Percentiles rank a stretch among this genome's conserved stretches.
Evolutionary conservation across 805 yeast genomes (phyloP).

Genomic region (Nakazawaea anatomiae): DNA sequence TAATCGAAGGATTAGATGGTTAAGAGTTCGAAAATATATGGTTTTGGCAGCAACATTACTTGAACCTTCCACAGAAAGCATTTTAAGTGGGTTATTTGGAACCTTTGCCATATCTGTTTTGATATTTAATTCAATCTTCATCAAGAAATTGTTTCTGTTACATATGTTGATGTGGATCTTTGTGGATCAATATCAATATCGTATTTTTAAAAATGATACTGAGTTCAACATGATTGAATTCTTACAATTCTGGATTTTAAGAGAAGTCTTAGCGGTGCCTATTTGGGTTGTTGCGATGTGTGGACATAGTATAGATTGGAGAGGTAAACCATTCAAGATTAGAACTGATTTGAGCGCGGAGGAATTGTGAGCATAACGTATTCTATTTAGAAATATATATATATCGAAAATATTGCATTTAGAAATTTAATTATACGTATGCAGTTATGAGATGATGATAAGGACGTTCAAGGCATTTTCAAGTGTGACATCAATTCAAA

Average conservation of each 20-base stretch:
- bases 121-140: slow-evolving; percentile 29
- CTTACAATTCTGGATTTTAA: slow-evolving; percentile 50
- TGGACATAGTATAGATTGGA: slow-evolving; percentile 74
- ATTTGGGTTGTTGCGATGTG: slow-evolving; percentile 77
- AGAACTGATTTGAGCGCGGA: slow-evolving; percentile 74
- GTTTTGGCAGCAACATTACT: slow-evolving; percentile 77
- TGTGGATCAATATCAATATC: slow-evolving; percentile 58
- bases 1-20: slow-evolving; percentile 73
- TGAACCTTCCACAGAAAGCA: slow-evolving; percentile 81
- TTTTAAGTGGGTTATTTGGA: slow-evolving; percentile 64
- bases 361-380: slow-evolving; percentile 23
- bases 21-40: slow-evolving; percentile 83
- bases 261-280: slow-evolving; percentile 76
- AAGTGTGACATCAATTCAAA: too few relatives aligned
- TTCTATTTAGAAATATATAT: too few relatives aligned
- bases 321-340: slow-evolving; percentile 71
- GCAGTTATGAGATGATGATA: too few relatives aligned
- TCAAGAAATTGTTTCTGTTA: slow-evolving; percentile 31
- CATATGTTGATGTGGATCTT: slow-evolving; percentile 61
- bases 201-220: slow-evolving; percentile 26
- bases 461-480: too few relatives aligned
- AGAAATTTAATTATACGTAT: too few relatives aligned
- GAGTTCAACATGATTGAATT: slow-evolving; percentile 13
- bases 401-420: too few relatives aligned
- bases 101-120: slow-evolving; percentile 49